phyloP scores from a whole-genome alignment of 2,329 filamentous ascomycete species.

The Cercospora janseana region DNA sequence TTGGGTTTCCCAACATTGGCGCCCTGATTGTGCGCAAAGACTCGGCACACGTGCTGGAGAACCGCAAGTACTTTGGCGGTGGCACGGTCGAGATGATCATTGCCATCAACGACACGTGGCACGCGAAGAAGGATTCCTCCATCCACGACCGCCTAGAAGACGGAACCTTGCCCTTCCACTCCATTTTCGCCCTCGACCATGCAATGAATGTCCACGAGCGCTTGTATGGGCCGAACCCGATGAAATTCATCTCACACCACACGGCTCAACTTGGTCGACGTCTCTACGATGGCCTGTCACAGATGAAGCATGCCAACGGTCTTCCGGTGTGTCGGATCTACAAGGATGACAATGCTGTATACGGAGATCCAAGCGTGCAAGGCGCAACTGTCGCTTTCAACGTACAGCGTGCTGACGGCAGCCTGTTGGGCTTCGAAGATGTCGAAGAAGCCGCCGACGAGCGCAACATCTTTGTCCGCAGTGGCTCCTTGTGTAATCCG shows the following conservation, averaged over 20 bases:
- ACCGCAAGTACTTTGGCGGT: conserved; percentile 64
- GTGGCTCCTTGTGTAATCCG: conserved; percentile 58
- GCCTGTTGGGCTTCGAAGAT: conserved; percentile 55
- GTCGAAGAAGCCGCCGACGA: conserved; percentile 60
- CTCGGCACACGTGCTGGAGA: conserved; percentile 55
- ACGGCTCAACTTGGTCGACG: conserved; percentile 54
- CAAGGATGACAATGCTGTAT: conserved; percentile 50
- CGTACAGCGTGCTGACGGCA: conserved; percentile 53
- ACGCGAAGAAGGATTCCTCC: conserved; percentile 52
- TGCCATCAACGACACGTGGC: conserved; percentile 53
- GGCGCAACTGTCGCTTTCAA: conserved; percentile 66
- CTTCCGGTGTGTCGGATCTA: conserved; percentile 55
- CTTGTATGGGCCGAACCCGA: conserved; percentile 57
- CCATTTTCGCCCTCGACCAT: conserved; percentile 60
- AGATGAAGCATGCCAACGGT: conserved; percentile 56
- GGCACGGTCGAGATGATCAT: conserved; percentile 64
- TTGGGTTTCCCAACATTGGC: conserved; percentile 63
- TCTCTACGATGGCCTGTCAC: conserved; percentile 50
- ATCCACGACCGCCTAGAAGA: conserved; percentile 65
- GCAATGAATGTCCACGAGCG: conserved; percentile 57
- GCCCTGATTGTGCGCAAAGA: conserved; percentile 57
- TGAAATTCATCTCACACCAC: conserved; percentile 59
- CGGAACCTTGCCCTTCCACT: conserved; percentile 65
- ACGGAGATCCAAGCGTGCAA: conserved; percentile 54
- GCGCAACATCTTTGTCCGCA: conserved; percentile 59